Percentiles rank a stretch among this genome's conserved stretches.
These are phyloP conservation scores for Diutina ranongensis DNA, from an alignment of 1,139 yeast species.

Conservation along the genomic window DNA sequence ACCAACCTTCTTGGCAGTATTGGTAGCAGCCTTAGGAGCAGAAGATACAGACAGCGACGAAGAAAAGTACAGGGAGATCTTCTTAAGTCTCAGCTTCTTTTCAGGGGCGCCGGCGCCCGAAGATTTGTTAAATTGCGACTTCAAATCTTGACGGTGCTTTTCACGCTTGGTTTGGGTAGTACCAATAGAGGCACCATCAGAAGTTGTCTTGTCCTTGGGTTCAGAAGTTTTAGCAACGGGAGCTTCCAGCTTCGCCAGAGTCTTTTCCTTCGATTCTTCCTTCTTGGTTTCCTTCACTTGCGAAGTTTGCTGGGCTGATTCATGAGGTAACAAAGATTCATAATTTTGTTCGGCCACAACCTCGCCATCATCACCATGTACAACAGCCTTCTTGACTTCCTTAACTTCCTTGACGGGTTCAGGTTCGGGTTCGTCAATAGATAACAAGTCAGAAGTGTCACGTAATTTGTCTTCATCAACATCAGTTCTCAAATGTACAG, in stretches of 20 bases:
- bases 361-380: conserved; percentile 39
- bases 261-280: too few relatives aligned
- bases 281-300: conserved; percentile 13
- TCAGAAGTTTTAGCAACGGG: background rate
- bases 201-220: conserved; percentile 7
- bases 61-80: background rate
- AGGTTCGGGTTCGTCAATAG: conserved; percentile 3
- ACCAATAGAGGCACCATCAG: conserved; percentile 10
- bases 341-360: conserved; percentile 52
- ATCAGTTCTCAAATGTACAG: conserved; percentile 38
- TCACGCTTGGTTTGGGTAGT: conserved; percentile 11
- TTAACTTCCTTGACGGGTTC: conserved; percentile 12
- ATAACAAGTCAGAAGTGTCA: conserved; percentile 13
- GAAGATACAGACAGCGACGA: background rate
- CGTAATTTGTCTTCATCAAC: conserved; percentile 28
- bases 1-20: conserved; percentile 8
- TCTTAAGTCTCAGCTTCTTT: background rate
- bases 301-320: conserved; percentile 13
- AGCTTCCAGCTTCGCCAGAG: background rate
- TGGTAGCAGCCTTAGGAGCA: conserved; percentile 11
- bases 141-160: conserved; percentile 12
- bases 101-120: background rate
- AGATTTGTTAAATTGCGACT: conserved; percentile 8
- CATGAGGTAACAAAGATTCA: background rate
- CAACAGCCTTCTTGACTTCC: conserved; percentile 13